Evolutionary conservation across 257 asterid species (phyloP), one percentile per base, ranked within the genome.

Genomic region (Nicotiana obtusifolia): DNA sequence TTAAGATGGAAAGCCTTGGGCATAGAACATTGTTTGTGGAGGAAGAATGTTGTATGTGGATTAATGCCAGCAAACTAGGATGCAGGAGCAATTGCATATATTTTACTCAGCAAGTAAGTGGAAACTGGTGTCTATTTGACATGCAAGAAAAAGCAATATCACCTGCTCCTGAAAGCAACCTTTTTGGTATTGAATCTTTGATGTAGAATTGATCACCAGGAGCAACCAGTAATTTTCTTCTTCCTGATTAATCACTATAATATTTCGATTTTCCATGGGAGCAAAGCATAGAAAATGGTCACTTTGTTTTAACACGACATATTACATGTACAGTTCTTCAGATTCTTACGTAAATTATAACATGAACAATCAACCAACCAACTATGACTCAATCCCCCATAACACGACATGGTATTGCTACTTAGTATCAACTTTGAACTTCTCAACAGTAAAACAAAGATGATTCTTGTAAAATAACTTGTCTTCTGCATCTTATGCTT

Each of bases 101-200:
- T 59, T 87, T 84, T 80, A 80, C 78, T 68, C 66, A 83, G 65
- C 54, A 13, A 24, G 31, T 64, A 17, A 47, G 5, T 53, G 81
- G 73, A 82, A 78, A 47, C n/a, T 85, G 89, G 91, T 76, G 84
- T 71, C 60, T 59, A n/a, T 84, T 82, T 81, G 88, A 89, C 47
- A 71, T 80, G 89, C 80, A 20, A 71, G 78, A 3, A 44, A 64
- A 81, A 84, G 22, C 20, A 47, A 80, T 49, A 84, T 61, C 80
- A 81, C 60, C 78, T 13, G 60, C 14, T 14, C 60, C 37, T 47
- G 35, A 71, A 71, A 3, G 37, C 60, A 71, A 56, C 60, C 60
- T 22, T 24, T 71, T 22, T 44, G 22, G 22, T 44, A 71, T 44
- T 71, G 37, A 22, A 22, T 22, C 78, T 71, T 3, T 11, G 20